Conservation (phyloP, 441 rosid species). For the Flueggea neowawraea region DNA sequence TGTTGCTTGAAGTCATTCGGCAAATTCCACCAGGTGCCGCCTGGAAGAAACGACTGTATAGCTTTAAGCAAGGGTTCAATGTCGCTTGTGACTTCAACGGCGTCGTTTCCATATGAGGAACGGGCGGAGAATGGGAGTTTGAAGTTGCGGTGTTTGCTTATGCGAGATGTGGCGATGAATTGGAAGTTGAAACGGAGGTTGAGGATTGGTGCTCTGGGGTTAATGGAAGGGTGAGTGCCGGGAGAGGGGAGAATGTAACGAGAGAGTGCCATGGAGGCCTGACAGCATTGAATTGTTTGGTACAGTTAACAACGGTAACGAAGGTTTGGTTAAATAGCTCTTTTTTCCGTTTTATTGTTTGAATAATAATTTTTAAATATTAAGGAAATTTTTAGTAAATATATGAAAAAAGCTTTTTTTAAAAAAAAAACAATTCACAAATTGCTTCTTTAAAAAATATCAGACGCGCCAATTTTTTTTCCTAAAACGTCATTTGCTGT, state of each 20-base stretch:
- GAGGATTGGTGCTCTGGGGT: not conserved
- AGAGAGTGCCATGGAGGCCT: slow-evolving; percentile 18
- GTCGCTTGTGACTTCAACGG: not conserved
- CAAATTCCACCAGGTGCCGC: slow-evolving; percentile 38
- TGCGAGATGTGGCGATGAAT: not conserved
- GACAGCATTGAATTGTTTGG: no score
- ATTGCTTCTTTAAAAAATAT: no score
- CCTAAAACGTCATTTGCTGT: no score
- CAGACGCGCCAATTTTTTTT: no score
- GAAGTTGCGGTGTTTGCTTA: not conserved
- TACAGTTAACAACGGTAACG: no score
- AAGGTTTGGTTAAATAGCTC: no score
- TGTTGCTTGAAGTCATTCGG: slow-evolving; percentile 4
- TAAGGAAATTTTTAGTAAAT: no score
- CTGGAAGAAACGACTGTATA: slow-evolving; percentile 10
- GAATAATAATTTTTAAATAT: no score
- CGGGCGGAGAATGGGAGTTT: not conserved
- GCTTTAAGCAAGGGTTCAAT: not conserved
- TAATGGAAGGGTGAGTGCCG: not conserved
- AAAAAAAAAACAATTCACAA: no score
- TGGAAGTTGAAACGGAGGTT: not conserved
- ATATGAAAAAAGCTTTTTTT: no score
- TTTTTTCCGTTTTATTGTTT: no score
- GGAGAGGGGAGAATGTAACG: slow-evolving; percentile 2
- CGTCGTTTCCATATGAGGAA: not conserved